Evolutionary conservation across 2,329 filamentous ascomycete genomes (phyloP), one percentile per base, ranked within the genome.

Genomic region (Clarireedia hainanense): DNA sequence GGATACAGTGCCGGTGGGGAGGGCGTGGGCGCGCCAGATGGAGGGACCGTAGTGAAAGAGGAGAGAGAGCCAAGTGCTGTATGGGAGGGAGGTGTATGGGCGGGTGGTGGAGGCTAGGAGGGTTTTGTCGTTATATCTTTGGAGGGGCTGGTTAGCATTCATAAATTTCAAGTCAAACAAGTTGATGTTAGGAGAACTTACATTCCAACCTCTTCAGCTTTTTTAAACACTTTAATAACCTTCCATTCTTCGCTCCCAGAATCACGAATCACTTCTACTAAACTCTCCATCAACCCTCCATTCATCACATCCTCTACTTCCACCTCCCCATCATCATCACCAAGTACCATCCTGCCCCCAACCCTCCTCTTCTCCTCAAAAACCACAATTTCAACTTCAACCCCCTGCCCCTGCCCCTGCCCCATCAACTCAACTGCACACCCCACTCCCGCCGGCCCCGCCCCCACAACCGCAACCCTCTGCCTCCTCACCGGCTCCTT

Each of bases 301-400:
- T 43, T 20, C 14, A 46, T 46, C 20, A 54, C 34, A 54, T 54
- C 51, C 34, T 54, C 51, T 6, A 48, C 43, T 27, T 54, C 51
- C 37, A 54, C 30, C 1, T 7, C 34, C 24, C 37, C 20, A 6
- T 15, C 7, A 10, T 6, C 20, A 17, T 10, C 4, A 39, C 9
- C 15, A 17, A 54, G 6, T 3, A 40, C 45, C 51, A 54, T 54
- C 17, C 51, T 54, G 7, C 51, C 51, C 2, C 51, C 51, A 30
- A 48, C 20, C n/a, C 43, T 40, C 2, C 3, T 9, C 10, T 54
- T 54, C n/a, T 54, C 43, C 7, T 54, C 51, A 24, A n/a, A 48
- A 30, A 54, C 20, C 2, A 54, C 14, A 30, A 54, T 27, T n/a
- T 48, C 43, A 23, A 54, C 43, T n/a, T 40, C 43, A 7, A 54